Conservation (phyloP, 2,329 filamentous ascomycete species). For the Tolypocladium endophyticum region DNA sequence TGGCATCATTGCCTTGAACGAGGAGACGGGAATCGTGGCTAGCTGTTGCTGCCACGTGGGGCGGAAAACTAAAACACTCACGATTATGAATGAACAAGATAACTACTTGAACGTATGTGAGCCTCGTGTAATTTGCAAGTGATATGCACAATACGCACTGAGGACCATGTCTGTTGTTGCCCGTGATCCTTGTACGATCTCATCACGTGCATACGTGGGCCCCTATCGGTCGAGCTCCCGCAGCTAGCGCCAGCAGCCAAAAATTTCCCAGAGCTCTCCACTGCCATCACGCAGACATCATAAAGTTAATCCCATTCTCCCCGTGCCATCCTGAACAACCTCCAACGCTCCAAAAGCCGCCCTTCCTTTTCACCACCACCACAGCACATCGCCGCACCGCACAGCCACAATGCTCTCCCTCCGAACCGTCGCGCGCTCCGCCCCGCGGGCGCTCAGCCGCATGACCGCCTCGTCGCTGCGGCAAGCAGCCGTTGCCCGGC, state of each 20-base stretch:
- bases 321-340: not conserved
- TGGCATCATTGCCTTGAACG: not conserved
- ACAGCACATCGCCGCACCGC: not conserved
- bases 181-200: not conserved
- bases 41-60: not conserved
- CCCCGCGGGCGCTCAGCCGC: slow-evolving; percentile 53
- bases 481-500: slow-evolving; percentile 36
- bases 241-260: not conserved
- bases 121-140: not conserved
- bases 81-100: not conserved
- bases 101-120: not conserved
- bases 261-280: not conserved
- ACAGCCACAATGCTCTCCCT: slow-evolving; percentile 55
- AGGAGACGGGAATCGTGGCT: not conserved
- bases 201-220: not conserved
- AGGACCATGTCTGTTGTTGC: not conserved
- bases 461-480: slow-evolving; percentile 40
- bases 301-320: not conserved
- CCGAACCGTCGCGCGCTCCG: slow-evolving; percentile 53
- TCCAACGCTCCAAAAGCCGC: not conserved
- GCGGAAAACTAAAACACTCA: not conserved
- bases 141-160: not conserved
- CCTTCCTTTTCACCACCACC: not conserved
- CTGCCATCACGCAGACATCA: not conserved
- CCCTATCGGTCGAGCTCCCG: not conserved